Base-by-base conservation (phyloP, 2,329 filamentous ascomycete genomes). In the Pseudocercospora vitis region DNA sequence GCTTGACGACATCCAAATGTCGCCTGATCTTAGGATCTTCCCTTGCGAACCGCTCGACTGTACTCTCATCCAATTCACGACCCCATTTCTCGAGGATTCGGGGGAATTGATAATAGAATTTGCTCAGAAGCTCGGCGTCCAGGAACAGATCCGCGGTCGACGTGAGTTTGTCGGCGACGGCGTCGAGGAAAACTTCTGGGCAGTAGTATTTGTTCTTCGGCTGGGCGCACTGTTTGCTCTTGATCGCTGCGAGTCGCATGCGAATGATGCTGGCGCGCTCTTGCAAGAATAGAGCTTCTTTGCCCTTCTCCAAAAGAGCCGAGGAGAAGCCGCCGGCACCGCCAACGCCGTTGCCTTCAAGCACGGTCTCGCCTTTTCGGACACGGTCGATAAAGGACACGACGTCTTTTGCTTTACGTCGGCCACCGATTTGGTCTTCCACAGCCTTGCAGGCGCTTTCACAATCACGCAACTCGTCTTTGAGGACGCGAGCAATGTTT, bases 21-120 rank as follows among this genome's bases (percentile, higher is more conserved):
- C 86, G 81, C 58, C 86, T 82, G 58, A 99, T 87, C 73, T 92
- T 94, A 14, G 90, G 88, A 67, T 99, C 95, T 72, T 99, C 94
- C 49, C 89, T 84, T 2, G 94, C 94, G 64, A 99, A 96, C 21
- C 83, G 82, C 69, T 99, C 92, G 4, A 97, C 82, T 65, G 97
- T 86, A 4, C 85, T 84, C 51, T 87, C 83, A 40, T 70, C 69
- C 32, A 28, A 83, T 83, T 56, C 84, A 40, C 92, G 90, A 8
- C 99, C 85, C 28, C 91, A 84, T 55, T 87, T 77, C 70, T 99
- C 94, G 9, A 99, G 81, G 69, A 96, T 91, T 32, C 94, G 83
- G 0, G 94, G 94, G 73, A 99, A 99, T 68, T 79, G 91, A 74
- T 96, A 96, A 76, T 96, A 96, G 71, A 97, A 99, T 68, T 99